Base-by-base conservation (phyloP, 805 yeast species). In the Nakazawaea siamensis region DNA sequence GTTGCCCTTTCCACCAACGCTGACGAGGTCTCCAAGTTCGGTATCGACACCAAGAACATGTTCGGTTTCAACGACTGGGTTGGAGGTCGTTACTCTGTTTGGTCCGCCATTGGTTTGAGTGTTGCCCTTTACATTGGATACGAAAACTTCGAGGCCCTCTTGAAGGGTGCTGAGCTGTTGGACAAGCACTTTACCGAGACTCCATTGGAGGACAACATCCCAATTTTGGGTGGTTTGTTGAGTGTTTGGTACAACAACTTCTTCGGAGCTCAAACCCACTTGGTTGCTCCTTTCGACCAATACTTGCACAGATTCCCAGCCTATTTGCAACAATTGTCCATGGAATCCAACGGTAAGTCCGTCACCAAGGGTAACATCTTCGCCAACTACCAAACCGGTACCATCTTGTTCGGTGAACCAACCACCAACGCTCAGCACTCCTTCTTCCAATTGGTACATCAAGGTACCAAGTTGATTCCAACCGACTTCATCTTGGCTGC, bases 51-150 rank as follows among this genome's bases (percentile, higher is more conserved):
- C 58, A 81, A 77, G 60, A 92, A 92, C 73, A 92, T 92, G 99
- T 92, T 92, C 64, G 97, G 94, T 45, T 92, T 92, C 54, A 96
- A 88, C 62, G 80, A 68, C 66, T 92, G 98, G 98, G 99, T 92
- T 46, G 99, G 99, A 56, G 99, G 99, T 58, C 82, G 99, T 65
- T 92, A 92, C 79, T 92, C 98, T n/a, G 98, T 92, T 43, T 92
- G 99, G 99, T 84, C 95, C 28, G 94, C 98, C 44, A 92, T 92
- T 60, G 99, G 99, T 43, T 76, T 92, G 50, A 84, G 96, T 19
- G 90, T 92, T 44, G 94, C 95, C 51, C 66, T 92, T 49, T 92
- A 82, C 76, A 80, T 92, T 59, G 99, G 99, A 47, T 92, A 58
- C 61, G 97, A 92, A 45, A 84, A 87, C 74, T 92, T 92, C 54